Evolutionary conservation across 768 basidiomycete species (phyloP).

Genomic region (Mrakia gelida): DNA sequence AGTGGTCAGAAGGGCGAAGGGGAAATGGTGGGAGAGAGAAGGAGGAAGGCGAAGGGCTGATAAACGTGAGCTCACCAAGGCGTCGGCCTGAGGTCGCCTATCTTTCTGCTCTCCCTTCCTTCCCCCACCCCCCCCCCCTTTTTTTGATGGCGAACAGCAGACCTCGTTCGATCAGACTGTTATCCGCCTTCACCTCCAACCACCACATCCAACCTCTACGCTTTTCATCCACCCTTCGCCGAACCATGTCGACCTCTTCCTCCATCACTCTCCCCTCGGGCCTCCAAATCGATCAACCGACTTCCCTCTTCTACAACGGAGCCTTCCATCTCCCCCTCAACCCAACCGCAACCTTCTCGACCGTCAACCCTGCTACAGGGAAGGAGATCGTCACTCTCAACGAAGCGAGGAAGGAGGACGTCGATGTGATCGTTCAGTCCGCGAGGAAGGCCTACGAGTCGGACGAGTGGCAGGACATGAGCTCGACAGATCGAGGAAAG

Average conservation of each 20-base stretch:
- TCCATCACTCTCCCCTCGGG: constrained; percentile 4
- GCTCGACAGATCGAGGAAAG: constrained; percentile 63
- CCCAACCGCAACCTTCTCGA: neutral
- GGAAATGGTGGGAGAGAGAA: neutral
- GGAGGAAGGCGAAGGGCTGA: neutral
- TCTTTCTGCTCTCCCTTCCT: neutral
- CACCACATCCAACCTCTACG: neutral
- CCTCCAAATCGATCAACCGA: neutral
- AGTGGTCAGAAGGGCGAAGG: too few relatives aligned
- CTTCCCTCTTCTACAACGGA: constrained; percentile 1
- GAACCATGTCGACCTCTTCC: neutral
- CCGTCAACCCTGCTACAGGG: constrained; percentile 21
- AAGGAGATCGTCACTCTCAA: neutral
- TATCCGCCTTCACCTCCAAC: neutral
- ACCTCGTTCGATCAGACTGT: neutral
- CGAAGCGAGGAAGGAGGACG: constrained; percentile 32
- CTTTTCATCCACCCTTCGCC: neutral
- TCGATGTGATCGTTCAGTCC: constrained; percentile 39
- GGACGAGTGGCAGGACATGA: constrained; percentile 39
- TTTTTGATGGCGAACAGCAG: neutral
- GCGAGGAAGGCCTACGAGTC: constrained; percentile 47
- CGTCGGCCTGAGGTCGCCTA: neutral
- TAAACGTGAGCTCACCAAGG: neutral
- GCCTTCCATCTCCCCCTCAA: constrained; percentile 4
- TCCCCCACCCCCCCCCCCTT: neutral